Base-by-base conservation (phyloP, 225 moss, liverwort and hornwort species). In the Straminergon stramineum region DNA sequence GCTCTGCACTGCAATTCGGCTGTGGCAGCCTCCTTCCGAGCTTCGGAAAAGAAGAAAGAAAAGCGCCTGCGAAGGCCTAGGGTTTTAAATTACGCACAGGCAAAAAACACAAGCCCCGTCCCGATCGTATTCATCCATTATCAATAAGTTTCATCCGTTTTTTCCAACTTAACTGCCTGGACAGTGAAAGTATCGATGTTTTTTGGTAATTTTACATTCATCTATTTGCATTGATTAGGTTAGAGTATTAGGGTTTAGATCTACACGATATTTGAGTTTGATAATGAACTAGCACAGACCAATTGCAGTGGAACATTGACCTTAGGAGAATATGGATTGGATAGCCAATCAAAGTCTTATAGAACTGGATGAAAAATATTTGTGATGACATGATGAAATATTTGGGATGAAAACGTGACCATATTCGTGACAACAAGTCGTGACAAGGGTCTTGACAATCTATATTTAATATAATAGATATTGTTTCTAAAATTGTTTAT, bases 41-140 rank as follows among this genome's bases (percentile, higher is more conserved):
- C 64, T 80, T 80, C 9, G 83, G 89, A 2, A 48, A 87, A 70
- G 68, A 19, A 41, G 4, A 26, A 22, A 4, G n/a, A n/a, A n/a
- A n/a, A n/a, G n/a, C 3, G 0, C 5, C 0, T 1, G 1, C 3
- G 20, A 19, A 14, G 55, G 4, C 10, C 15, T 92, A 92, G 88
- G 88, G 88, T 88, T 92, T 88, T 81, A 80, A 21, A 21, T 35
- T 5, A 17, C 24, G 37, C 56, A 41, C 56, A 58, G 48, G 4
- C 2, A 0, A 2, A 53, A 34, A 37, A 7, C 28, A 17, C 15
- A 41, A 26, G 10, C 21, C 21, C 34, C 34, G 2, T 22, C 53
- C 20, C 19, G 20, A 58, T 61, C 3, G 5, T 26, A 45, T 84
- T 51, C 85, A 76, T 88, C 55, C 35, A 41, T 21, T 6, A 6